phyloP scores from a whole-genome alignment of 1,284 basidiomycete genomes.

The Inonotus obliquus region DNA sequence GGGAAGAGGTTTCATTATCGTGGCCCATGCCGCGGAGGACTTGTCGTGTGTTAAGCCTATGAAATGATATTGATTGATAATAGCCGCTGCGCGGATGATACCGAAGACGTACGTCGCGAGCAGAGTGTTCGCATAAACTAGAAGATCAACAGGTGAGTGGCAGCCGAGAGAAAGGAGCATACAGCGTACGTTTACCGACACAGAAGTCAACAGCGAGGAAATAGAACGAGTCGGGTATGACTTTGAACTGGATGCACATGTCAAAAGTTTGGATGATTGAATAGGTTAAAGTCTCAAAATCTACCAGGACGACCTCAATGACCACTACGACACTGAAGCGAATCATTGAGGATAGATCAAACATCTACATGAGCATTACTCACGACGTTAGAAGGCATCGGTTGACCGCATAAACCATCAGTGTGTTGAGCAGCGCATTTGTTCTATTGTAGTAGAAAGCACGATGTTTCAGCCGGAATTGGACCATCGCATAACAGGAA shows the following conservation, averaged over 20 bases:
- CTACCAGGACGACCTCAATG: slow-evolving; percentile 35
- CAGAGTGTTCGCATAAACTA: slow-evolving; percentile 44
- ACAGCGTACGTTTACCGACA: slow-evolving; percentile 38
- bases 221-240: slow-evolving; percentile 37
- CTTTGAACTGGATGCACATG: slow-evolving; percentile 29
- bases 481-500: not conserved
- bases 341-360: not conserved
- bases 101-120: slow-evolving; percentile 27
- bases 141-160: not conserved
- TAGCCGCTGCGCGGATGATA: not conserved
- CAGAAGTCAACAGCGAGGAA: slow-evolving; percentile 41
- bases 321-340: slow-evolving; percentile 34
- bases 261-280: not conserved
- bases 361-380: slow-evolving; percentile 15
- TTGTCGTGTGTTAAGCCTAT: slow-evolving; percentile 37
- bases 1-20: slow-evolving; percentile 16
- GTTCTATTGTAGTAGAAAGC: slow-evolving; percentile 26
- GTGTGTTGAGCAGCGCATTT: slow-evolving; percentile 36
- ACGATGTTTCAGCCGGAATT: not conserved
- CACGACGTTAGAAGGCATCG: slow-evolving; percentile 43
- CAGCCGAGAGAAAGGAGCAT: not conserved
- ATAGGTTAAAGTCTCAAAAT: not conserved
- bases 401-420: slow-evolving; percentile 42
- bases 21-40: slow-evolving; percentile 26
- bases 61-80: not conserved